Conservation (phyloP, 2,329 filamentous ascomycete genomes). For the Hypoxylon sp. region DNA sequence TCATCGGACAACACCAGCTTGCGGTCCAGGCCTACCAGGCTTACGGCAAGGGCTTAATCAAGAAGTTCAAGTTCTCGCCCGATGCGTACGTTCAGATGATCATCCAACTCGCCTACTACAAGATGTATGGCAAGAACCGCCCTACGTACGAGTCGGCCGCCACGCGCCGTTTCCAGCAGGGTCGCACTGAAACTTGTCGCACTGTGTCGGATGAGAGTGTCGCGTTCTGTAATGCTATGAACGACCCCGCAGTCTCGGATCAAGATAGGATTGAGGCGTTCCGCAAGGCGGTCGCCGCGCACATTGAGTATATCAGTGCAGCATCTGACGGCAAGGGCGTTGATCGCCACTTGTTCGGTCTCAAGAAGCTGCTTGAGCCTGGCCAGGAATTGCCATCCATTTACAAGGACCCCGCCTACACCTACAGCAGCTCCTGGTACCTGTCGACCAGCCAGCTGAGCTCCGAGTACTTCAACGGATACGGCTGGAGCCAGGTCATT, state of each 20-base stretch:
- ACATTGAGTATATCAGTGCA: conserved; percentile 91
- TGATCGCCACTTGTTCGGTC: conserved; percentile 95
- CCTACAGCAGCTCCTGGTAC: conserved; percentile 90
- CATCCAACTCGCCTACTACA: conserved; percentile 97
- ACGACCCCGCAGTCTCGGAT: conserved; percentile 74
- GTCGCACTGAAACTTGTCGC: conserved; percentile 96
- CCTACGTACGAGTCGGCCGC: conserved; percentile 98
- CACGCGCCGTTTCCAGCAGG: conserved; percentile 94
- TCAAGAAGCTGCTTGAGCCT: conserved; percentile 89
- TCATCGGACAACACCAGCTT: conserved; percentile 91
- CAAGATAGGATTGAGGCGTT: conserved; percentile 81
- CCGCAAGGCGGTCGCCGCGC: conserved; percentile 83
- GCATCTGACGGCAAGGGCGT: conserved; percentile 94
- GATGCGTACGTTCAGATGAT: conserved; percentile 99
- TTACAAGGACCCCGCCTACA: conserved; percentile 88
- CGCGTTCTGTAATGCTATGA: conserved; percentile 90
- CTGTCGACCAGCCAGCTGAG: conserved; percentile 90
- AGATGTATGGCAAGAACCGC: conserved; percentile 98
- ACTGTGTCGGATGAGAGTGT: conserved; percentile 91
- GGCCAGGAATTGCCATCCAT: conserved; percentile 86
- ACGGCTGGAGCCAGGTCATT: conserved; percentile 98
- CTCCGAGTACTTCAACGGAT: conserved; percentile 98
- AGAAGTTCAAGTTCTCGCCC: conserved; percentile 98
- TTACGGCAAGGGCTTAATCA: conserved; percentile 98
- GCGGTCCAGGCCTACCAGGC: conserved; percentile 95